Conservation (phyloP, 2,329 filamentous ascomycete species). For the Xylariaceae sp. region DNA sequence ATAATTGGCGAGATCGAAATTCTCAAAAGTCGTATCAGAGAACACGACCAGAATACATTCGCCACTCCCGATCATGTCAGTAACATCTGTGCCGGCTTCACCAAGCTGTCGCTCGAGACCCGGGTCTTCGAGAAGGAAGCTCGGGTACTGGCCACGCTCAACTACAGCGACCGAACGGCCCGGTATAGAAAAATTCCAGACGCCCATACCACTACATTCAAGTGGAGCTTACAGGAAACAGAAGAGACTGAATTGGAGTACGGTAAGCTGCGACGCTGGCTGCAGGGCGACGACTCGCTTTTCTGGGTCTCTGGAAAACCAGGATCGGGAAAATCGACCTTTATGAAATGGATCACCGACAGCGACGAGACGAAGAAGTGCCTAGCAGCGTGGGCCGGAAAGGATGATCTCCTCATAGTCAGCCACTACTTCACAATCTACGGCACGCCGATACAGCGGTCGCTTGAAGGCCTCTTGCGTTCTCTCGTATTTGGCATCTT, state of each 20-base stretch:
- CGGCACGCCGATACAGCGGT: slow-evolving; percentile 1
- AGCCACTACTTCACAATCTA: slow-evolving; percentile 4
- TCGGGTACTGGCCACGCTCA: neutral
- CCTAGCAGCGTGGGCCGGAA: neutral
- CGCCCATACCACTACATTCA: neutral
- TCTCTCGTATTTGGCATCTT: slow-evolving; percentile 1
- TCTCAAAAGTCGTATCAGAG: neutral
- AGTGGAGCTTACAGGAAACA: slow-evolving; percentile 2
- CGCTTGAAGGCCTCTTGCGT: slow-evolving; percentile 1
- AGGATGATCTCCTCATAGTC: neutral
- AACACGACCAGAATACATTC: neutral
- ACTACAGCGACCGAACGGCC: slow-evolving; percentile 1
- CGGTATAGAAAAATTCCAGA: neutral
- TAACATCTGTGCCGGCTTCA: neutral
- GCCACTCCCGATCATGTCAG: neutral
- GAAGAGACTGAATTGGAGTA: neutral
- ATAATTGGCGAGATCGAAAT: slow-evolving; percentile 1
- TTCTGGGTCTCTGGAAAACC: neutral
- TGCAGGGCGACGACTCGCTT: neutral
- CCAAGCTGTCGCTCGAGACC: slow-evolving; percentile 5
- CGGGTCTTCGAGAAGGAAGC: slow-evolving; percentile 4
- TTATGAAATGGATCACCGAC: neutral
- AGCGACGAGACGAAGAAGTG: neutral
- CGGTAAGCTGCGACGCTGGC: neutral
- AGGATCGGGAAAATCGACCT: too few relatives aligned